phyloP scores from a whole-genome alignment of 2,329 filamentous ascomycete genomes.

The Ophioceras dolichostomum region DNA sequence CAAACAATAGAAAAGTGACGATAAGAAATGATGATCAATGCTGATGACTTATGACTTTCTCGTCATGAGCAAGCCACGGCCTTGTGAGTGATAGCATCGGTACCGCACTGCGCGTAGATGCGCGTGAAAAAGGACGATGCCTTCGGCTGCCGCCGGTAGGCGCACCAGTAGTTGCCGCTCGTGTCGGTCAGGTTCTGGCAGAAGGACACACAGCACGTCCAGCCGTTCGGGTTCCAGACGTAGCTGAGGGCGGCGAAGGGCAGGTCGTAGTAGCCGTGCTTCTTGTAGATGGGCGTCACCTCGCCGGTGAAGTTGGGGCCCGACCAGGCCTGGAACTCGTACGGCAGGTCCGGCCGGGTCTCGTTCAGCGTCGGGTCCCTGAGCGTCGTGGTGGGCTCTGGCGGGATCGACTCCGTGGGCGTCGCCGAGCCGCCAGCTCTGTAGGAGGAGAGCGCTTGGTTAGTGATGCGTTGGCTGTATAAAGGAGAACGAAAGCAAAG shows the following conservation, averaged over 20 bases:
- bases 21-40: too few species aligned
- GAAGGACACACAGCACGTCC: conserved; percentile 15
- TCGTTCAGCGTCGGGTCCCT: conserved; percentile 7
- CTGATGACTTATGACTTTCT: too few species aligned
- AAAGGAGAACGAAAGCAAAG: too few species aligned
- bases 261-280: conserved; percentile 14
- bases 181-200: conserved; percentile 12
- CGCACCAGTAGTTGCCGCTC: conserved; percentile 14
- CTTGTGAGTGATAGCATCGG: conserved; percentile 1
- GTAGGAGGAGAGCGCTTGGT: too few species aligned
- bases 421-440: too few species aligned
- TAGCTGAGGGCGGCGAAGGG: conserved; percentile 10
- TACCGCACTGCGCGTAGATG: conserved; percentile 14
- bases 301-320: conserved; percentile 12
- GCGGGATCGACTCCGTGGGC: neutral
- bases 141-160: conserved; percentile 7
- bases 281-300: conserved; percentile 9
- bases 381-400: neutral
- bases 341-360: conserved; percentile 6
- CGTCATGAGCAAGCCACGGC: conserved; percentile 1
- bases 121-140: conserved; percentile 9
- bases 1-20: too few species aligned
- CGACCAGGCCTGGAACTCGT: conserved; percentile 20
- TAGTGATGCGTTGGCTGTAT: too few species aligned
- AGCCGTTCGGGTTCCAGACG: conserved; percentile 12